These are phyloP conservation scores for Thalia dealbata DNA, from an alignment of 176 grass and related monocot genomes.

Conservation along the genomic window DNA sequence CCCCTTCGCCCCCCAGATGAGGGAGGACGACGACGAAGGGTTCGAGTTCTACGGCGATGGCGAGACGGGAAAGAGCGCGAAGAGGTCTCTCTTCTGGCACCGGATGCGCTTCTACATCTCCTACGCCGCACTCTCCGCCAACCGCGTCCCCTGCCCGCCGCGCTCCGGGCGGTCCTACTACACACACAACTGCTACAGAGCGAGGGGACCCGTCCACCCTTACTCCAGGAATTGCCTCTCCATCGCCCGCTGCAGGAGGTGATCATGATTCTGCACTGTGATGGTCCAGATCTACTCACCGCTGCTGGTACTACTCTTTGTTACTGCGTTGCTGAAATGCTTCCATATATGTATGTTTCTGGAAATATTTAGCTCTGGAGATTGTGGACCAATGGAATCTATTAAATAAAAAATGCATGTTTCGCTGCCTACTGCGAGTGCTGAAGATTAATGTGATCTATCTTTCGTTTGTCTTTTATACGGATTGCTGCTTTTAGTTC, in stretches of 20 bases:
- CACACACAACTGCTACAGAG: slow-evolving; percentile 27
- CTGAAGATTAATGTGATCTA: too few species aligned
- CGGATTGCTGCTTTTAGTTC: not conserved
- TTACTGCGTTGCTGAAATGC: not conserved
- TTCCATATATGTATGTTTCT: not conserved
- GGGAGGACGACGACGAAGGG: not conserved
- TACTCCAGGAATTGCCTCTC: slow-evolving; percentile 13
- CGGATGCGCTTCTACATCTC: slow-evolving; percentile 23
- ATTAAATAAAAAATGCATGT: too few species aligned
- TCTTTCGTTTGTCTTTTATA: too few species aligned
- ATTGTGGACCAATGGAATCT: too few species aligned
- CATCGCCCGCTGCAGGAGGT: slow-evolving; percentile 23
- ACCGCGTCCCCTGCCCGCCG: slow-evolving; percentile 25
- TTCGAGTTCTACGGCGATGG: not conserved
- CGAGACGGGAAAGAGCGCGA: not conserved
- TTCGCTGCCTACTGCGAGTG: too few species aligned
- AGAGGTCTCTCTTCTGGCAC: slow-evolving; percentile 13
- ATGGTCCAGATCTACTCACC: not conserved
- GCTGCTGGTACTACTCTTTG: not conserved
- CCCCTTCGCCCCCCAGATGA: slow-evolving; percentile 2
- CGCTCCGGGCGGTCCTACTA: slow-evolving; percentile 29
- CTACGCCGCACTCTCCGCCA: slow-evolving; percentile 25
- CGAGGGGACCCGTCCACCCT: slow-evolving; percentile 21
- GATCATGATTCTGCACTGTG: not conserved
- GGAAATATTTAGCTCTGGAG: not conserved